These are phyloP conservation scores for Paracamarosporium sp. DNA, from an alignment of 2,329 filamentous ascomycete genomes.

Conservation along the genomic window DNA sequence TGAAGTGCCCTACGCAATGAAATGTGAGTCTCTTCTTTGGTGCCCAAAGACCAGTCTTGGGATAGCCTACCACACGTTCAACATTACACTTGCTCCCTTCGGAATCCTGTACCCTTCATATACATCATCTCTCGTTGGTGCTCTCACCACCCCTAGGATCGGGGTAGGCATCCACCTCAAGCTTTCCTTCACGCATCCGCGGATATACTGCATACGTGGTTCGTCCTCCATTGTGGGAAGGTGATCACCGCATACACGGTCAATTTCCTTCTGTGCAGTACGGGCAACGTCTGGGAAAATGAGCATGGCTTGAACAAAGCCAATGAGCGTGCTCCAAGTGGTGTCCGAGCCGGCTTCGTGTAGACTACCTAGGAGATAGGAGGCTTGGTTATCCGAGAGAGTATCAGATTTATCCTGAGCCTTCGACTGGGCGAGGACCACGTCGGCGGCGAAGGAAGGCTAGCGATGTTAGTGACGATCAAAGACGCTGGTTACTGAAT, in stretches of 20 bases:
- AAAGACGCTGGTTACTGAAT: neutral
- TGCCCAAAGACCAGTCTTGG: too few species aligned
- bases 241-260: slow-evolving; percentile 28
- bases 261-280: slow-evolving; percentile 27
- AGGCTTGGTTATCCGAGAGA: slow-evolving; percentile 27
- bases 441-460: slow-evolving; percentile 32
- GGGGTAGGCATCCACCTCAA: slow-evolving; percentile 29
- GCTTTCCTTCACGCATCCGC: slow-evolving; percentile 27
- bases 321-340: slow-evolving; percentile 17
- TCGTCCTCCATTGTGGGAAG: slow-evolving; percentile 33
- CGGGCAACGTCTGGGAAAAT: slow-evolving; percentile 20
- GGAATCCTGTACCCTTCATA: slow-evolving; percentile 41
- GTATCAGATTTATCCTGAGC: slow-evolving; percentile 22
- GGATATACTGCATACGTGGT: slow-evolving; percentile 23
- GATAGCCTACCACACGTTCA: slow-evolving; percentile 36
- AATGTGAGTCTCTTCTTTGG: neutral
- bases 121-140: slow-evolving; percentile 22
- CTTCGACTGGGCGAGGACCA: slow-evolving; percentile 25
- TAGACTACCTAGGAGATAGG: slow-evolving; percentile 18
- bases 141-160: slow-evolving; percentile 23
- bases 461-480: neutral
- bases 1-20: slow-evolving; percentile 15
- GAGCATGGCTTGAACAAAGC: slow-evolving; percentile 24
- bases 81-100: slow-evolving; percentile 38
- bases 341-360: slow-evolving; percentile 27